phyloP scores from a whole-genome alignment of 83 land plant species.

The Thuja plicata region DNA sequence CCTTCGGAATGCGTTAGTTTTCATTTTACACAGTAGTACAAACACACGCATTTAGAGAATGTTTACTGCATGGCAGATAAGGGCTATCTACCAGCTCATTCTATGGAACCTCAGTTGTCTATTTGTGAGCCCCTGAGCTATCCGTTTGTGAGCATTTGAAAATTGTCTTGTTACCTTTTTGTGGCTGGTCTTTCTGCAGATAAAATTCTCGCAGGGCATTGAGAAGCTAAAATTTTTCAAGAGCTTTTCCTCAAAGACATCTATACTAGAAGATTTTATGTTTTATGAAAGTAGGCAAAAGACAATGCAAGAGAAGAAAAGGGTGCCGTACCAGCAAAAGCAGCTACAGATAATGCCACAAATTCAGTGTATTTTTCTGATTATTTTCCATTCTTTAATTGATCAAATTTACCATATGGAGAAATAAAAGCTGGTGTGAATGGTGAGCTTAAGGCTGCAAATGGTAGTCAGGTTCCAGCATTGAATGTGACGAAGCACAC shows the following conservation, averaged over 20 bases:
- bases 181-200: constrained; percentile 23
- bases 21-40: too few species aligned
- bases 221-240: constrained; percentile 60
- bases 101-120: too few species aligned
- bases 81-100: too few species aligned
- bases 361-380: neutral
- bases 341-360: neutral
- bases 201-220: constrained; percentile 45
- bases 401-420: neutral
- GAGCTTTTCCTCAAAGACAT: constrained; percentile 41
- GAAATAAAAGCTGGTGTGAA: neutral
- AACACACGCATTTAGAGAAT: too few species aligned
- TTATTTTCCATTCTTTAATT: neutral
- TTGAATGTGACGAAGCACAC: neutral
- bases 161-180: neutral
- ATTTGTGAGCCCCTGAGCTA: too few species aligned
- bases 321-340: constrained; percentile 21
- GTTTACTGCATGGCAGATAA: too few species aligned
- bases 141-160: too few species aligned
- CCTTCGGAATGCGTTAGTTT: too few species aligned
- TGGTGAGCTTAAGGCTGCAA: neutral
- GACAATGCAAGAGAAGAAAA: constrained; percentile 49
- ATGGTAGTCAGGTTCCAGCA: neutral
- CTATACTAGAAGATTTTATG: constrained; percentile 53
- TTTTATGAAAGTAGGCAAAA: constrained; percentile 47